Evolutionary conservation across 1,284 basidiomycete species (phyloP).

Genomic region (Sanghuangporus sanghuang): DNA sequence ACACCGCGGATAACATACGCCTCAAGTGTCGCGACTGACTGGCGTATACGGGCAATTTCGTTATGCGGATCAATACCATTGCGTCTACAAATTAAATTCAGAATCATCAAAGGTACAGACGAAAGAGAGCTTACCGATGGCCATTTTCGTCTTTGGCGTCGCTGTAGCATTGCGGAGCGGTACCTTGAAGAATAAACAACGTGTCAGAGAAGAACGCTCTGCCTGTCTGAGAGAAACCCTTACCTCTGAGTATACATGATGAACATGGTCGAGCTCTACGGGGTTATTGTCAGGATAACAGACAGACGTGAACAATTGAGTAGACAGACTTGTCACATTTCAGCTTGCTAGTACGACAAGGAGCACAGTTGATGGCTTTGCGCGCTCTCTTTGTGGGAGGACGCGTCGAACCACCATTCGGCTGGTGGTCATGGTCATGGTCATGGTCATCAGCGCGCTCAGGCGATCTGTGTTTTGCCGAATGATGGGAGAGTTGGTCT

Average conservation of each 20-base stretch:
- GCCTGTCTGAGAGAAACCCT: neutral
- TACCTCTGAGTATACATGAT: constrained; percentile 73
- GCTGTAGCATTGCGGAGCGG: constrained; percentile 71
- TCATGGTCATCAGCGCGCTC: neutral
- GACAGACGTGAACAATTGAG: neutral
- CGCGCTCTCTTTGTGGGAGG: constrained; percentile 67
- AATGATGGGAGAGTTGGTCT: neutral
- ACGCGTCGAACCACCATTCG: neutral
- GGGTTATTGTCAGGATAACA: neutral
- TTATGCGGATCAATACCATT: constrained; percentile 58
- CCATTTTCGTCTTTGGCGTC: constrained; percentile 54
- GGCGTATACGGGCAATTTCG: constrained; percentile 68
- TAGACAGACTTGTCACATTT: constrained; percentile 70
- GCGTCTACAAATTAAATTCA: constrained; percentile 27
- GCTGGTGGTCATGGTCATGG: neutral
- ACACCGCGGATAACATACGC: constrained; percentile 48
- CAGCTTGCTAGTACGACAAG: constrained; percentile 77
- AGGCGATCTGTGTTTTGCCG: neutral
- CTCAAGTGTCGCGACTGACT: constrained; percentile 68
- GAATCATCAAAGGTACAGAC: neutral
- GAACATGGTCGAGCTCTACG: constrained; percentile 75
- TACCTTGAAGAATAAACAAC: constrained; percentile 39
- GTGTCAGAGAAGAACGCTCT: neutral
- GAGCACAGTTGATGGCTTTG: constrained; percentile 82
- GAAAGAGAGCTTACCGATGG: constrained; percentile 26